phyloP scores from a whole-genome alignment of 345 rosid genomes.

The Corymbia maculata region DNA sequence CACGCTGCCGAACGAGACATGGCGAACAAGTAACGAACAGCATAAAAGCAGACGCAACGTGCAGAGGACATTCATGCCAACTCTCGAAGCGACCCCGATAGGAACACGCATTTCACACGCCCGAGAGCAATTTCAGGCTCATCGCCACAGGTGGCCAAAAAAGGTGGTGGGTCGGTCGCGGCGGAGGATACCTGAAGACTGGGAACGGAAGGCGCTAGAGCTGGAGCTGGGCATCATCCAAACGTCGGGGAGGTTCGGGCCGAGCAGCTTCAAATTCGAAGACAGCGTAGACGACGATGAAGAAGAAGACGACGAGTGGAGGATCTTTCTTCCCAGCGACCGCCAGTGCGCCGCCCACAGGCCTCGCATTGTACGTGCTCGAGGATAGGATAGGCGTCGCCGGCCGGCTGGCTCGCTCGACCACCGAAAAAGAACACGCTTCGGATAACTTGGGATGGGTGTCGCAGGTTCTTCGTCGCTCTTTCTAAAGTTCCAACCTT shows the following conservation, averaged over 20 bases:
- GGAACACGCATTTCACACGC: not conserved
- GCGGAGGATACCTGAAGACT: not conserved
- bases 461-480: not conserved
- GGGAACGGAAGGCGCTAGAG: not conserved
- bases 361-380: not conserved
- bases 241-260: conserved; percentile 8
- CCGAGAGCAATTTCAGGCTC: not conserved
- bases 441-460: not conserved
- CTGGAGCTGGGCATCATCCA: not conserved
- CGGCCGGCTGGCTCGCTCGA: not conserved
- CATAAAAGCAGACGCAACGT: not conserved
- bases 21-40: not conserved
- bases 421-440: not conserved
- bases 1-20: not conserved
- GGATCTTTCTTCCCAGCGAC: not conserved
- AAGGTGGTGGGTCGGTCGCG: not conserved
- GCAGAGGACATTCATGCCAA: not conserved
- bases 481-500: not conserved
- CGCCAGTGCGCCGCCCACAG: not conserved
- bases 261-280: not conserved
- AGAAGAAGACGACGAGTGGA: not conserved
- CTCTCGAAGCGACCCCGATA: not conserved
- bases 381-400: not conserved
- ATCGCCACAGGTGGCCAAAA: not conserved
- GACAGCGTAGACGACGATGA: not conserved